Evolutionary conservation across 2,329 filamentous ascomycete species (phyloP), one percentile per base, ranked within the genome.

Genomic region (Colletotrichum kahawae): DNA sequence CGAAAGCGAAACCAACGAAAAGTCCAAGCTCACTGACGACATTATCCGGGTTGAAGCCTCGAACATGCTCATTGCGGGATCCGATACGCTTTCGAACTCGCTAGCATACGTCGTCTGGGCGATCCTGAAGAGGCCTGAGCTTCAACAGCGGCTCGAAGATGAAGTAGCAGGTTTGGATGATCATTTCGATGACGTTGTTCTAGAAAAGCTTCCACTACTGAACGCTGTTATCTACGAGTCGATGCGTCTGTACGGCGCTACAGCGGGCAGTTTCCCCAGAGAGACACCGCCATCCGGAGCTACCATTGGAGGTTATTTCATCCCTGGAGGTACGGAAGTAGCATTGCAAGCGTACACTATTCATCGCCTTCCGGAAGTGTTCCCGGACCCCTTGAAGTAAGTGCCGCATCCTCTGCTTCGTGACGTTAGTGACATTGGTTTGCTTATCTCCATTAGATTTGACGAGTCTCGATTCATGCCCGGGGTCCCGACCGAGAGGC

Each of bases 1-100:
- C 4, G 72, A 67, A 12, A 48, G 54, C 62, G 72, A 75, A 13
- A 21, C 62, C 18, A 38, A 43, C 9, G 69, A 62, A 9, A 72
- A 75, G 48, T 24, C 54, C 2, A 18, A 48, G 8, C 57, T 75
- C 6, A 67, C 62, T 4, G 69, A 72, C 18, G n/a, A 77, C 1
- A 86, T 89, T 29, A 82, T 88, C 2, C 71, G 78, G 4, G 77
- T 78, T 21, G 85, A 88, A 60, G 87, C 87, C 0, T 81, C 82
- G 16, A 79, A 77, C 0, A 88, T 87, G 77, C 90, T 90, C 65
- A 74, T 88, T 8, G 89, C 88, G 1, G 89, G 89, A 3, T 88
- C 84, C 48, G 88, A 90, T 73, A 90, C 89, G 0, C 90, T 89
- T 0, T 85, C 88, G 2, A 83, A 84, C 14, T 87, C 87, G 0